Base-by-base conservation (phyloP, 2,329 filamentous ascomycete species). In the Bertia moriformis region DNA sequence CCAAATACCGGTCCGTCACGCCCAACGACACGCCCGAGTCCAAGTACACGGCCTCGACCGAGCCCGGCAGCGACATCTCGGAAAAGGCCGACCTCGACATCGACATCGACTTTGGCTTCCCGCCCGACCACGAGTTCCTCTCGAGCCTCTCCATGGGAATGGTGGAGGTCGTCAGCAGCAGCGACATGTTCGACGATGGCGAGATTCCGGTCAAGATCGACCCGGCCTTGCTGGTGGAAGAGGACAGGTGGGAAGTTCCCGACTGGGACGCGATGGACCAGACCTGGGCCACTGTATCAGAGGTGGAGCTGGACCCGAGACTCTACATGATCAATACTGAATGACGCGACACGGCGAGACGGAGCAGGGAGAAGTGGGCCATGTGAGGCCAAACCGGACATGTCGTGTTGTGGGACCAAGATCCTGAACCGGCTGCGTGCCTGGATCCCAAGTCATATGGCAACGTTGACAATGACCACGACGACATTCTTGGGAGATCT, bases 11-110 rank as follows among this genome's bases (percentile, higher is more conserved):
- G 15, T 65, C 68, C 1, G 57, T 69, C 41, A 73, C 73, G 18
- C 73, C 73, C 1, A 73, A 76, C 43, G 72, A 78, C 49, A 79
- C 75, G 4, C 75, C 74, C 0, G 74, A 78, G 46, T 78, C 73
- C 53, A 75, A 77, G 51, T 73, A 78, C 41, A 68, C 66, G 5
- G 22, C 7, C 7, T n/a, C 22, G 22, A 76, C 73, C 30, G 73
- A 78, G 47, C 69, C 71, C 7, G 77, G 68, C 43, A 78, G 72
- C 48, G 74, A 79, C 46, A 68, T 78, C 14, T 66, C 71, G 2
- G 74, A 78, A 41, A 62, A 61, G 4, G 61, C 65, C 3, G 52
- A 57, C 14, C 57, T 75, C 13, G 72, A 77, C 33, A 66, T 76
- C 38, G 67, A 65, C 20, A 49, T 69, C 12, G 48, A 56, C 7